These are phyloP conservation scores for Cymbopogon citratus DNA, from an alignment of 176 grass and related monocot species.

Conservation along the genomic window DNA sequence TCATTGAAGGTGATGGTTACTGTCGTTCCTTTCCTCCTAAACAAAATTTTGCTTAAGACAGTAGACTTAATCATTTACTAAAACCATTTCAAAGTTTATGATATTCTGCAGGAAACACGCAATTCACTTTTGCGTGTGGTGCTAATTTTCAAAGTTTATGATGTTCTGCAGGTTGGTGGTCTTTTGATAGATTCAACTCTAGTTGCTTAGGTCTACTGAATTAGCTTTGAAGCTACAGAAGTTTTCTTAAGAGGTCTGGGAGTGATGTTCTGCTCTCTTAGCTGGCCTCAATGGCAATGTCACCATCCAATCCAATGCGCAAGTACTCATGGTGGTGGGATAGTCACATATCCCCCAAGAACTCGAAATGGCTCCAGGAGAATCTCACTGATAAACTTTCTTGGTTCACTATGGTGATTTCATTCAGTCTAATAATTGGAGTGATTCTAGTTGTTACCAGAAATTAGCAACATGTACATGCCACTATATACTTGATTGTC, in stretches of 20 bases:
- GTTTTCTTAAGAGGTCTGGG: slow-evolving; percentile 9
- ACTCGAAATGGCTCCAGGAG: slow-evolving; percentile 95
- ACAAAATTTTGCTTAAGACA: too few species aligned
- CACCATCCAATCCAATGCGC: slow-evolving; percentile 55
- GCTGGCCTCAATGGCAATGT: slow-evolving; percentile 48
- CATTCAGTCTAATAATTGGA: not conserved
- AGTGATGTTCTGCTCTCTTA: slow-evolving; percentile 6
- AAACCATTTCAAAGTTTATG: too few species aligned
- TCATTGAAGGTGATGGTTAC: too few species aligned
- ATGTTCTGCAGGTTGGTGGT: not conserved
- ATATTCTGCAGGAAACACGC: too few species aligned
- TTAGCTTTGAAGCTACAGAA: not conserved
- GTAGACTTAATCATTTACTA: too few species aligned
- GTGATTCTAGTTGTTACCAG: not conserved
- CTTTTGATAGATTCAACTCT: slow-evolving; percentile 11
- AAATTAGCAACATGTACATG: not conserved
- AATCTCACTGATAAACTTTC: slow-evolving; percentile 67
- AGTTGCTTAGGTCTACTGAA: slow-evolving; percentile 8
- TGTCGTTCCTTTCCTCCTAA: too few species aligned
- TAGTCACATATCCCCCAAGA: slow-evolving; percentile 84
- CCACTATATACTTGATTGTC: not conserved
- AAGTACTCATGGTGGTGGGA: slow-evolving; percentile 99
- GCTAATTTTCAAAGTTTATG: slow-evolving; percentile 17
- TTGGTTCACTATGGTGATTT: not conserved
- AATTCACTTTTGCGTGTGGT: not conserved